Evolutionary conservation across 352 stramenopile genomes (phyloP), one percentile per base, ranked within the genome.

Genomic region (Pythium brassicae): DNA sequence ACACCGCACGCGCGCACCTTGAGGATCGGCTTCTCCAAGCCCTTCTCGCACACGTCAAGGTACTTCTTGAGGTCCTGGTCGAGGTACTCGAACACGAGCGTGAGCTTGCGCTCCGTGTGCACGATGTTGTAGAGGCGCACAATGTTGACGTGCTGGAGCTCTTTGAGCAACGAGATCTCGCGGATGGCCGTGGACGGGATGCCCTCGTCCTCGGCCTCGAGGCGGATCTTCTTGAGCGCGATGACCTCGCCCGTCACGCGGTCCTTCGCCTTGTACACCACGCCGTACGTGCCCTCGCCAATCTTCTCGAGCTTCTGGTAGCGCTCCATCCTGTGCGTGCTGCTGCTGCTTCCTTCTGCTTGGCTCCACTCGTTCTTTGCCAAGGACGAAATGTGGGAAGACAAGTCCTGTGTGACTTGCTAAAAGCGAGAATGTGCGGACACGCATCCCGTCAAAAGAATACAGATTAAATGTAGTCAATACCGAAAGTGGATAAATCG

Each of bases 61-160:
- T 99, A 99, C 72, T 99, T 99, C 76, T 99, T 99, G 19, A 99
- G 81, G 74, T 99, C 98, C 72, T 99, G 96, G 71, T 99, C 97
- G 25, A 99, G 72, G 74, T 98, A 99, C 82, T 99, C 98, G 74
- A 99, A 99, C 19, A 99, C 98, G 17, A 99, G 85, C 51, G 97
- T 99, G 47, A 99, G 83, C 73, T 99, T 98, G 37, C 91, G 79
- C 71, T 99, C 97, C 43, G 96, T 99, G 82, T 99, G 97, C 56
- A 99, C 97, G 15, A 99, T 98, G 76, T 99, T 98, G 82, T 99
- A 99, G 35, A 99, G 82, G 46, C 83, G 83, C 47, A 99, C 91
- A 63, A 99, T 99, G 73, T 98, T 99, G 62, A 92, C 84, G 72
- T 99, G 97, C 63, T 97, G 87, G 26, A 99, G 78, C 62, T 98